Base-by-base conservation (phyloP, 352 stramenopile species). In the Globisporangium splendens region DNA sequence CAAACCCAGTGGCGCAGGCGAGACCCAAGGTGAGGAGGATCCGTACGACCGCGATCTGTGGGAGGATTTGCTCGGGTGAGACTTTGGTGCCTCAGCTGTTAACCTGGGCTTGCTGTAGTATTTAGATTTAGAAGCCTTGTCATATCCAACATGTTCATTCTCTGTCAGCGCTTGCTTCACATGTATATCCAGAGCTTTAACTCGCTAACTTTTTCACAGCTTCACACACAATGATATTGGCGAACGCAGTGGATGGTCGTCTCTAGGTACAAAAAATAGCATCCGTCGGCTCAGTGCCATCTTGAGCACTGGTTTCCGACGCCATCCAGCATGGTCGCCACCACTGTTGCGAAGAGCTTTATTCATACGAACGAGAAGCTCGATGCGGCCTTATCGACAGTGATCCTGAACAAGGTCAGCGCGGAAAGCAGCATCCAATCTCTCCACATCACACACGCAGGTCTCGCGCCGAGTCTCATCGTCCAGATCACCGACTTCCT, bases 31-130 rank as follows among this genome's bases (percentile, higher is more conserved):
- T 8, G 65, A 61, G 20, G 78, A 88, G 20, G 78, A 88, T 55
- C 81, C 76, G 28, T 91, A 75, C 52, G 78, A 89, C 57, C 69
- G 72, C 21, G 81, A 91, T 72, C 54, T 84, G 21, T 91, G 81
- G 78, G 75, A 88, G 48, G 78, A 89, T 46, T 48, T 91, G 43
- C 65, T 89, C 21, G 69, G 73, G 50, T 73, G 38, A 63, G 38
- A 10, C 28, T 10, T 8, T 35, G 24, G 24, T 31, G 5, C 24
- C 24, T 2, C 28, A 35, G 28, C 28, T 35, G 7, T 10, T 6
- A 35, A 8, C 28, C 3, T 35, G 28, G 28, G 5, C 2, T 35
- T 35, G 28, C 5, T 35, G 3, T 35, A 35, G 28, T 35, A 35
- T 31, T 4, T 10, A 35, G 28, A 35, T 35, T n/a, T 35, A 35